Conservation (phyloP, 179 eudicot species). For the Corrigiola litoralis region DNA sequence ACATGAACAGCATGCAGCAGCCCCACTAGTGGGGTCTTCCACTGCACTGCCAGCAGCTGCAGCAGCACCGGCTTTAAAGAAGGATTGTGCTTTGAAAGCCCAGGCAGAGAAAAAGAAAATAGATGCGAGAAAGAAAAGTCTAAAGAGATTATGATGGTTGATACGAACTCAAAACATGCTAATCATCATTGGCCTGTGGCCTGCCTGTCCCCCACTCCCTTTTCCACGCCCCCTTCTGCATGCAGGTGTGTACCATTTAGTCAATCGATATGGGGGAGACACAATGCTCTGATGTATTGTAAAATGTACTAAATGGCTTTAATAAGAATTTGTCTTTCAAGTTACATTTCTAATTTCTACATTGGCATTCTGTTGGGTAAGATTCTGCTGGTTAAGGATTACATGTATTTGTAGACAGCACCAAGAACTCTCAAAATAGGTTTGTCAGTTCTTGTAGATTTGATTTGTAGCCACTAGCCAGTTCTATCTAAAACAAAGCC, state of each 20-base stretch:
- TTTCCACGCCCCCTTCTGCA: not conserved
- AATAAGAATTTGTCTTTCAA: conserved; percentile 8
- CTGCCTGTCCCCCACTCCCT: no score
- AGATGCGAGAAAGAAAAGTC: conserved; percentile 89
- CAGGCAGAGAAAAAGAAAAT: conserved; percentile 83
- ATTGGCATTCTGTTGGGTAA: not conserved
- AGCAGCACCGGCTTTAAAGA: conserved; percentile 39
- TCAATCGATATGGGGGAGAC: conserved; percentile 14
- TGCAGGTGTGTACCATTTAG: not conserved
- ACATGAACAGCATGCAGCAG: conserved; percentile 37
- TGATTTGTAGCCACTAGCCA: no score
- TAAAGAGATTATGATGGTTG: conserved; percentile 67
- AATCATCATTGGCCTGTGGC: not conserved
- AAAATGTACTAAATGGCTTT: conserved; percentile 9
- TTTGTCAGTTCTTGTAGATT: no score
- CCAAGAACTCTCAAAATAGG: no score
- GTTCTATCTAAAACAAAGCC: no score
- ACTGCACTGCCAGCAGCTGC: conserved; percentile 6
- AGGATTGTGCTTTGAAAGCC: conserved; percentile 39
- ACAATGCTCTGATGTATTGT: conserved; percentile 12
- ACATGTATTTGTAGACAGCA: no score
- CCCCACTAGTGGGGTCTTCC: conserved; percentile 34
- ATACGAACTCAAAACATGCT: not conserved
- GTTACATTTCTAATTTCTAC: not conserved
- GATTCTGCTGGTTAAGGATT: no score